These are phyloP conservation scores for Ulvella scutata DNA, from an alignment of 139 green algal species.

Conservation along the genomic window DNA sequence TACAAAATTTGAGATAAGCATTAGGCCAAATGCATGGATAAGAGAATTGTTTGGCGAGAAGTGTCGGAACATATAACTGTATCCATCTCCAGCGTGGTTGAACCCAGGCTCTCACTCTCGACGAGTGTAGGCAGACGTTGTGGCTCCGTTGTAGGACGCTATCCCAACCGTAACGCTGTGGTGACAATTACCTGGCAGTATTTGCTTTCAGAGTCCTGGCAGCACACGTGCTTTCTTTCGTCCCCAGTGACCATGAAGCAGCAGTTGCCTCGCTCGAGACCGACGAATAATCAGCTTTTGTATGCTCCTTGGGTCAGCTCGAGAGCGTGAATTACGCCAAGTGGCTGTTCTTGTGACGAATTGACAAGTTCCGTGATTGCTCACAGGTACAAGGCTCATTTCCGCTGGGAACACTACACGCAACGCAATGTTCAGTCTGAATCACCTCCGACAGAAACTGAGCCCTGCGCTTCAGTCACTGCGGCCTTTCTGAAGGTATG, in stretches of 20 bases:
- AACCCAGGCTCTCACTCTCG: no score
- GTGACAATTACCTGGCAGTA: no score
- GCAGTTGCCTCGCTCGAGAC: conserved; percentile 27
- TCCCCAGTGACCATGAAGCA: background rate
- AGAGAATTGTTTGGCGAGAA: no score
- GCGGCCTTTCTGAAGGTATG: conserved; percentile 72
- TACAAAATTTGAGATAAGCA: no score
- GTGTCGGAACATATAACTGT: no score
- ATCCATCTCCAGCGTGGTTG: no score
- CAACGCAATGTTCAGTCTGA: background rate
- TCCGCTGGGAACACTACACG: conserved; percentile 75
- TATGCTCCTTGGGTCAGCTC: conserved; percentile 23
- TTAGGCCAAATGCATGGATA: no score
- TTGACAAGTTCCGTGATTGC: background rate
- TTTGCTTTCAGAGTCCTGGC: no score
- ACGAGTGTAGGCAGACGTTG: no score
- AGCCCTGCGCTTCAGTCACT: conserved; percentile 83
- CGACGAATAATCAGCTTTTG: conserved; percentile 90
- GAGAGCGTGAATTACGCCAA: background rate
- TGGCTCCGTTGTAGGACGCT: no score
- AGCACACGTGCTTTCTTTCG: no score
- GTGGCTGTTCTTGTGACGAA: background rate
- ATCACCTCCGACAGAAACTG: conserved; percentile 51
- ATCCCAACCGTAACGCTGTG: no score
- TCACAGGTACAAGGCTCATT: conserved; percentile 74